A percentile compares a stretch with the other conserved stretches of the same genome.
Evolutionary conservation across 495 filamentous ascomycete genomes (phyloP).

Genomic region (Neurospora cerealis): DNA sequence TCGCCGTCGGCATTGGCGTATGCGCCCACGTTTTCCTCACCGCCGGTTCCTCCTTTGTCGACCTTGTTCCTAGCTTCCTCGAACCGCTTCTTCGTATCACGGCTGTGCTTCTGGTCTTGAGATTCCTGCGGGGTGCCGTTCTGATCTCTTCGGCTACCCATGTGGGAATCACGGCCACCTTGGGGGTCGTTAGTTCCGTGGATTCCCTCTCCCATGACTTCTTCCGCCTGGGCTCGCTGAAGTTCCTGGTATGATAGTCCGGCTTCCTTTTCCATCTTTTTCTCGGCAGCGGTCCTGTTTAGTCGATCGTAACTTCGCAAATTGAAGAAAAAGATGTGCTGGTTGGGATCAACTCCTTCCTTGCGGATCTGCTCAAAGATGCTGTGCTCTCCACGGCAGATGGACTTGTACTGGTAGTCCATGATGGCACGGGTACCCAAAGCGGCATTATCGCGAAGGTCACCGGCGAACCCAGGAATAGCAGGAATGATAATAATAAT

Average conservation of each 20-base stretch:
- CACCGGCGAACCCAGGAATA: slow-evolving; percentile 89
- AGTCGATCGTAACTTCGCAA: slow-evolving; percentile 82
- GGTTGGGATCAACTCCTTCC: slow-evolving; percentile 66
- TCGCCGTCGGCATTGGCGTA: slow-evolving; percentile 7
- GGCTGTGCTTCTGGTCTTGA: slow-evolving; percentile 7
- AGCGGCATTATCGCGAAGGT: slow-evolving; percentile 72
- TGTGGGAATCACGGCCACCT: slow-evolving; percentile 29
- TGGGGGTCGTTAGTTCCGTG: slow-evolving; percentile 44
- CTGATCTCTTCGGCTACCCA: slow-evolving; percentile 32
- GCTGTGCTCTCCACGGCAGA: slow-evolving; percentile 80
- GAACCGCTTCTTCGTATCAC: slow-evolving; percentile 20
- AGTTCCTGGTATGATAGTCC: slow-evolving; percentile 77
- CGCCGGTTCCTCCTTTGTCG: neutral
- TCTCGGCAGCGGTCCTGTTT: slow-evolving; percentile 62
- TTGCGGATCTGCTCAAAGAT: slow-evolving; percentile 72
- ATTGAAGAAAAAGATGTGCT: slow-evolving; percentile 89
- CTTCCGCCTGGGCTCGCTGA: slow-evolving; percentile 74
- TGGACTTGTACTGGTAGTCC: slow-evolving; percentile 97
- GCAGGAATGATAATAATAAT: slow-evolving; percentile 85
- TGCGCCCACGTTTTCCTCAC: neutral
- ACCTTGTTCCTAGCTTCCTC: neutral
- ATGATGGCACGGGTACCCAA: slow-evolving; percentile 88
- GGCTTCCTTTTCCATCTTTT: slow-evolving; percentile 62
- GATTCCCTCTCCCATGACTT: slow-evolving; percentile 69
- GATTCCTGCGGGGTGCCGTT: slow-evolving; percentile 4